A percentile compares a stretch with the other conserved stretches of the same genome.
Conservation (phyloP, 2,329 filamentous ascomycete species). For the Torrubiella hemipterigena region DNA sequence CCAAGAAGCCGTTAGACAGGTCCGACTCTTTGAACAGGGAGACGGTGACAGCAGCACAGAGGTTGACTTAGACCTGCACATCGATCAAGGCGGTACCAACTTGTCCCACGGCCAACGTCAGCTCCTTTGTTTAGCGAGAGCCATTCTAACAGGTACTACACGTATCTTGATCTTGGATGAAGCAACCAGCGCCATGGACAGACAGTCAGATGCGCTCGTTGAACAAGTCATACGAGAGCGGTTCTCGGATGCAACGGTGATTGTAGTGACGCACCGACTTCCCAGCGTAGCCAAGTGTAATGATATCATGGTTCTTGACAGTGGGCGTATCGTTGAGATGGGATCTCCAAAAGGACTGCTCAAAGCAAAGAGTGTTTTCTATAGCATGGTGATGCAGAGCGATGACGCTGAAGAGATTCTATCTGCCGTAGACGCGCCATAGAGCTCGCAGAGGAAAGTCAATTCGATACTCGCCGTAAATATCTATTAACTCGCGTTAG, state of each 20-base stretch:
- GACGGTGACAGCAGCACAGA: neutral
- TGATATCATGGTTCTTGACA: slow-evolving; percentile 51
- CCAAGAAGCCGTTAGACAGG: neutral
- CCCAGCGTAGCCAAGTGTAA: slow-evolving; percentile 62
- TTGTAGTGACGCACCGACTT: slow-evolving; percentile 58
- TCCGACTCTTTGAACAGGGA: neutral
- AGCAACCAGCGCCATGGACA: slow-evolving; percentile 59
- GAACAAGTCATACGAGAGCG: slow-evolving; percentile 55
- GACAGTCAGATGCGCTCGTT: slow-evolving; percentile 57
- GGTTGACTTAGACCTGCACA: slow-evolving; percentile 33
- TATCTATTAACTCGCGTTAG: no score
- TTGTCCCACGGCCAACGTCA: slow-evolving; percentile 59
- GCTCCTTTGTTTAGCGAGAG: slow-evolving; percentile 54
- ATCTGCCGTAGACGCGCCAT: no score
- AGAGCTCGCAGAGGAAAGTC: no score
- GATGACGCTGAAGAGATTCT: slow-evolving; percentile 1
- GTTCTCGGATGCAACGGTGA: slow-evolving; percentile 49
- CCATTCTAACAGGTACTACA: slow-evolving; percentile 18
- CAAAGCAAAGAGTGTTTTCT: slow-evolving; percentile 35
- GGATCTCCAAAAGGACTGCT: slow-evolving; percentile 45
- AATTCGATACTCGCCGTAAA: no score
- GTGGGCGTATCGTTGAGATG: slow-evolving; percentile 51
- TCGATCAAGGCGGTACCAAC: slow-evolving; percentile 55
- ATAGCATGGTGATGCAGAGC: slow-evolving; percentile 26
- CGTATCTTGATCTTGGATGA: slow-evolving; percentile 36